These are phyloP conservation scores for Immersiella caudata DNA, from an alignment of 495 filamentous ascomycete genomes.

Conservation along the genomic window DNA sequence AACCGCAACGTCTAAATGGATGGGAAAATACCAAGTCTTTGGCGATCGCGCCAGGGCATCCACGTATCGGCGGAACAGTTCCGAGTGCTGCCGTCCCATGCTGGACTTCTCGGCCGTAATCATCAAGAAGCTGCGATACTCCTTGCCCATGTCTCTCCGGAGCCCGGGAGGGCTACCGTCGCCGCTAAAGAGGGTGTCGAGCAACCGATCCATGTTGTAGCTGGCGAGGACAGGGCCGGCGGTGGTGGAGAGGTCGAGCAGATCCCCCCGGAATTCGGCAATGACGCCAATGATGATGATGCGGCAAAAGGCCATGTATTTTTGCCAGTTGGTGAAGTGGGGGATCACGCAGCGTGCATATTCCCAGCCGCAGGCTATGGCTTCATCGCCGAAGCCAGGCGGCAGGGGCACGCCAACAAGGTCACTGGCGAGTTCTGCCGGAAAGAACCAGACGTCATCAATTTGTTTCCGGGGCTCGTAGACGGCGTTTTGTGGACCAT, in stretches of 20 bases:
- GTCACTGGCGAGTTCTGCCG: too few species aligned
- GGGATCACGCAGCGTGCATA: conserved; percentile 26
- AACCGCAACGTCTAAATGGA: too few species aligned
- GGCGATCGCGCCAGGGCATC: conserved; percentile 25
- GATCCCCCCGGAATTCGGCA: conserved; percentile 23
- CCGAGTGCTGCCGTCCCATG: not conserved
- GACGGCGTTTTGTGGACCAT: too few species aligned
- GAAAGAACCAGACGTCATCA: too few species aligned
- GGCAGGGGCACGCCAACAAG: too few species aligned
- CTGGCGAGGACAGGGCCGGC: conserved; percentile 15
- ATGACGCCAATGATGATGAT: conserved; percentile 25
- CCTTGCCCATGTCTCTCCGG: conserved; percentile 16
- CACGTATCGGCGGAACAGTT: conserved; percentile 29
- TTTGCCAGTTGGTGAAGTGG: conserved; percentile 21
- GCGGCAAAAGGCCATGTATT: conserved; percentile 25
- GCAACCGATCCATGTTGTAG: conserved; percentile 19
- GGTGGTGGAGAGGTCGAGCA: not conserved
- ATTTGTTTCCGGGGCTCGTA: too few species aligned
- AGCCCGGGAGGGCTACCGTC: conserved; percentile 16
- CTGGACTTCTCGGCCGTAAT: not conserved
- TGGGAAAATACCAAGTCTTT: conserved; percentile 29
- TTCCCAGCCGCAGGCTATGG: conserved; percentile 20
- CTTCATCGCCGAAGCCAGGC: too few species aligned
- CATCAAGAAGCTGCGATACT: conserved; percentile 23
- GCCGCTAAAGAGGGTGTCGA: conserved; percentile 21